phyloP scores from a whole-genome alignment of 805 yeast species.

The Metschnikowia noctiluminum region DNA sequence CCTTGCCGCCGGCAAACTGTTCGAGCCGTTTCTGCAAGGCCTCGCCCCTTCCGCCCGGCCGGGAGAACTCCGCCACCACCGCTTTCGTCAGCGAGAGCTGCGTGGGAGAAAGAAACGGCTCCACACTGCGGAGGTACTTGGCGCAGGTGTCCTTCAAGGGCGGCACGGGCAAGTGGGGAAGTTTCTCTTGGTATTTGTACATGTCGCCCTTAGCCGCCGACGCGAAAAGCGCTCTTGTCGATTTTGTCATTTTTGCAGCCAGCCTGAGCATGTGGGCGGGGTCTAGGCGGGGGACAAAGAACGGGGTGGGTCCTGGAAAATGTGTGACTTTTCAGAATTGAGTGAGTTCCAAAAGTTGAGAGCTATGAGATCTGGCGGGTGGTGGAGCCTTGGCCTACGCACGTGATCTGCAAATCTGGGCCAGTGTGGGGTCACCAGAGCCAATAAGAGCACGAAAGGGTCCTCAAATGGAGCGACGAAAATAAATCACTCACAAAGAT shows the following conservation, averaged over 20 bases:
- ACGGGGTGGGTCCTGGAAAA: neutral
- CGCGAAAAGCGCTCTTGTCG: conserved; percentile 18
- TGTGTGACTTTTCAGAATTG: neutral
- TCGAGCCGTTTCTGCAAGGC: conserved; percentile 63
- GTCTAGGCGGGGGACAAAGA: neutral
- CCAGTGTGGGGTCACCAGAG: too few relatives aligned
- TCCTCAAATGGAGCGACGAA: too few relatives aligned
- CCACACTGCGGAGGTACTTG: conserved; percentile 67
- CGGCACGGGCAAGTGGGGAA: conserved; percentile 90
- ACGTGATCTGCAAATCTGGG: too few relatives aligned
- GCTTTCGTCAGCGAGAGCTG: conserved; percentile 50
- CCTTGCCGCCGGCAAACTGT: conserved; percentile 54
- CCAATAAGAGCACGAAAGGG: too few relatives aligned
- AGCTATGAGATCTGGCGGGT: too few relatives aligned
- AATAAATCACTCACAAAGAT: too few relatives aligned
- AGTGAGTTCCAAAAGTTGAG: too few relatives aligned
- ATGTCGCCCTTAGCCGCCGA: conserved; percentile 56
- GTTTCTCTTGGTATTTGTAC: conserved; percentile 63
- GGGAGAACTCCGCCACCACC: conserved; percentile 63
- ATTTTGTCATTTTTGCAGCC: conserved; percentile 15
- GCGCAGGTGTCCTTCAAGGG: conserved; percentile 64
- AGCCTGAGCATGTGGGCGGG: conserved; percentile 14
- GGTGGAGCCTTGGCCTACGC: too few relatives aligned
- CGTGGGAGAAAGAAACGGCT: conserved; percentile 56
- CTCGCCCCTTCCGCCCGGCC: conserved; percentile 61